Evolutionary conservation across 2,329 filamentous ascomycete genomes (phyloP), one percentile per base, ranked within the genome.

Genomic region (Aspergillus proliferans): DNA sequence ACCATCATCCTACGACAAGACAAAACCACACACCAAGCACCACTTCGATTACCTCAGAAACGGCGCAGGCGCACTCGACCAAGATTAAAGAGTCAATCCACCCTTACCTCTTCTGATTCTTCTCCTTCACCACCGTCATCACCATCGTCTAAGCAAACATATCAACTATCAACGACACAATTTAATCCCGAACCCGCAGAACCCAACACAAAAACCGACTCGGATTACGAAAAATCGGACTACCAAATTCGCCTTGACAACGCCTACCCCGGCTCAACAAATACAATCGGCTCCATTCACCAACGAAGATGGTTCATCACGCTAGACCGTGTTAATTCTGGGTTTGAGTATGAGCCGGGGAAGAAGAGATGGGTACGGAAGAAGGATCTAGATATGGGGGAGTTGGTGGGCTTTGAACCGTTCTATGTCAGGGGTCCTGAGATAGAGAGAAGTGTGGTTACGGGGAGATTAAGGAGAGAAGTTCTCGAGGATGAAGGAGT

Each of bases 251-350:
- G 81, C 6, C 62, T 63, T 2, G 80, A 76, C 5, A 88, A 88
- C 57, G 82, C 84, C 4, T 88, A 88, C 58, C 69, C 78, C 0
- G 84, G 85, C 4, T 82, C 85, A 0, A 72, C 59, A 1, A 88
- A 88, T 58, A 79, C 75, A 2, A 83, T 88, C 38, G 81, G 78
- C 5, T 86, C 83, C 34, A 71, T 87, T 3, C 79, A 87, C 57
- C 84, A 87, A 62, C 76, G 84, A 4, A 73, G 75, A 39, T 88
- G 84, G 85, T 86, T 80, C 51, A 58, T 87, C 15, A 79, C 78
- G 9, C 70, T 88, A 1, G 85, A 88, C 58, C 73, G 81, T 10
- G 62, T 60, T 22, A 77, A 73, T 4, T 82, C 78, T 45, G 84
- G 84, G 4, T 85, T 87, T 48, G 33, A 44, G 2, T 43, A 45